A percentile compares a stretch with the other conserved stretches of the same genome.
Conservation (phyloP, 2,329 filamentous ascomycete genomes). For the Leptographium radiaticola region DNA sequence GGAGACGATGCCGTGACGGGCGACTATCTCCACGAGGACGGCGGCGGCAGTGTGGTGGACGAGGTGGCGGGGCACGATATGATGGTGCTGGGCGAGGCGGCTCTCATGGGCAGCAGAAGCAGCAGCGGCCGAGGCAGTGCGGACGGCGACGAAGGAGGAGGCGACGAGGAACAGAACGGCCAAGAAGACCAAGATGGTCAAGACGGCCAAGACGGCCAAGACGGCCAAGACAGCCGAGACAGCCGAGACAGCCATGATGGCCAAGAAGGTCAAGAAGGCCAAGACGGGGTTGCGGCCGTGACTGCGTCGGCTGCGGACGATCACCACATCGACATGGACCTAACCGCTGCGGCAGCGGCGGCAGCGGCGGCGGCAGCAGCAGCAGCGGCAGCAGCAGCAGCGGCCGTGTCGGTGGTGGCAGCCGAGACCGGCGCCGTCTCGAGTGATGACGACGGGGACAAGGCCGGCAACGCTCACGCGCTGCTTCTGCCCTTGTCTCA, state of each 20-base stretch:
- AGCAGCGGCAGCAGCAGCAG: not conserved
- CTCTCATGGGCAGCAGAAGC: not conserved
- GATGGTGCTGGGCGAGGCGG: not conserved
- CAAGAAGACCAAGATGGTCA: not conserved
- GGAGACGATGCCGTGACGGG: not conserved
- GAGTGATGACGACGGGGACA: not conserved
- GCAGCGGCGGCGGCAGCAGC: slow-evolving; percentile 5
- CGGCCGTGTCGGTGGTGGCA: not conserved
- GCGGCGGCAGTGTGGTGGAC: not conserved
- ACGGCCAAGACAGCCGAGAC: too few species aligned
- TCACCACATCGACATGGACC: slow-evolving; percentile 5
- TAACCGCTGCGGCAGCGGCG: slow-evolving; percentile 2
- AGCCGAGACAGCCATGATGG: too few species aligned
- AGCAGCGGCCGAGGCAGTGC: not conserved
- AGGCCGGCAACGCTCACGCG: not conserved
- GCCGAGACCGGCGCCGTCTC: not conserved
- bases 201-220: too few species aligned
- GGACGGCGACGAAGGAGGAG: not conserved
- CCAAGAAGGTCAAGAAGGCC: too few species aligned
- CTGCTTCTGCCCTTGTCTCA: not conserved
- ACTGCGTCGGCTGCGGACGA: not conserved
- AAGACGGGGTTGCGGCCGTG: slow-evolving; percentile 6
- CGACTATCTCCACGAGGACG: not conserved
- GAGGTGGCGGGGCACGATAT: slow-evolving; percentile 8
- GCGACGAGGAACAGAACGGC: not conserved